Evolutionary conservation across 768 basidiomycete genomes (phyloP), one percentile per base, ranked within the genome.

Genomic region (Guyanaporus albipodus): DNA sequence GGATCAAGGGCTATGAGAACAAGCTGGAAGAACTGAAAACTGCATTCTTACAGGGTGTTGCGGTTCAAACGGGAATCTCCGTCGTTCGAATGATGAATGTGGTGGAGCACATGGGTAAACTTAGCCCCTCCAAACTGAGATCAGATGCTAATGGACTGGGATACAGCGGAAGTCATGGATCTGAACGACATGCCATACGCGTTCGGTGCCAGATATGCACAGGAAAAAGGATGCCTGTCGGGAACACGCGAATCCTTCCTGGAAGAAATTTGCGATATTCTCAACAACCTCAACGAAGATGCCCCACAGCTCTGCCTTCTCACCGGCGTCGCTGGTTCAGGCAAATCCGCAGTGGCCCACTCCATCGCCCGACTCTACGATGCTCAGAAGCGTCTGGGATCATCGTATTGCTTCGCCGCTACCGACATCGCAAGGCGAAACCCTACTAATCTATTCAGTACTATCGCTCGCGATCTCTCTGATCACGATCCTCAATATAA

Each of bases 391-490:
- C 22, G 41, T 28, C 21, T 42, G 4, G 41, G 41, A 4, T 32
- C 41, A 6, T 42, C 32, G 7, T 42, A 34, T 14, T 66, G 52
- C 29, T 58, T 63, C 42, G 26, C 49, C n/a, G 42, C 23, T 7
- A 29, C 28, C 14, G 33, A 19, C n/a, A 17, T 38, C 18, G 39
- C 38, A 14, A 45, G 28, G 23, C 48, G 49, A 8, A 42, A 56
- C 27, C 40, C 52, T 23, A 27, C 24, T 41, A 45, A 54, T 42
- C 12, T 64, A 1, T 62, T 63, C 52, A 58, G 53, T 28, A 66
- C 61, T 0, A 31, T 32, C 6, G 15, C 31, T 15, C 31, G 31
- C 17, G 31, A 32, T n/a, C 31, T 32, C 15, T 32, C 31, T 3
- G 15, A 32, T n/a, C 31, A 12, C 15, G 31, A 32, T 32, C 31